Conservation (phyloP, 1,139 yeast species). For the Yamadazyma trypodendri region DNA sequence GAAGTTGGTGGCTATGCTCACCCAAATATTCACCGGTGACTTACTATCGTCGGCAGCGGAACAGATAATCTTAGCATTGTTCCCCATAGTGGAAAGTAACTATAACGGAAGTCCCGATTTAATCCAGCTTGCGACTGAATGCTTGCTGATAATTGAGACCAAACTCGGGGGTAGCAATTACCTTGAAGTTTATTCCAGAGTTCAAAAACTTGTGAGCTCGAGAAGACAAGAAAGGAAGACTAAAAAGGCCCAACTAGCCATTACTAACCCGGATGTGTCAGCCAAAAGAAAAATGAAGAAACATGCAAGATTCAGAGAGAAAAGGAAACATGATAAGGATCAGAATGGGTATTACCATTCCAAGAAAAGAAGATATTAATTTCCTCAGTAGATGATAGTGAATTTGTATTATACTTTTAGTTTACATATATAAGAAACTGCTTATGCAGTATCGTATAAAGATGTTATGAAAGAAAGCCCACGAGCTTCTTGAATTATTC, state of each 20-base stretch:
- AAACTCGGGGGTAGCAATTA: conserved; percentile 76
- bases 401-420: background rate
- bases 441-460: background rate
- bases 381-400: background rate
- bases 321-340: conserved; percentile 71
- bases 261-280: conserved; percentile 76
- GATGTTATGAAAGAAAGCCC: background rate
- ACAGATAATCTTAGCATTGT: conserved; percentile 59
- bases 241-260: conserved; percentile 72
- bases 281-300: conserved; percentile 76
- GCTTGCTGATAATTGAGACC: conserved; percentile 64
- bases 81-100: conserved; percentile 49
- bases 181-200: conserved; percentile 61
- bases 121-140: conserved; percentile 61
- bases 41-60: conserved; percentile 41
- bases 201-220: conserved; percentile 55
- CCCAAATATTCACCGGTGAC: conserved; percentile 47
- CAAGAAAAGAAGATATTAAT: conserved; percentile 41
- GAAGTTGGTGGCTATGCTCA: conserved; percentile 56
- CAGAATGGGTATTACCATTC: conserved; percentile 73
- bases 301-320: conserved; percentile 73
- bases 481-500: background rate
- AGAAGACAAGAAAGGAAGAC: conserved; percentile 77
- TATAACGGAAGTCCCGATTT: conserved; percentile 51
- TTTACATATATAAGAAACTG: background rate